phyloP scores from a whole-genome alignment of 805 yeast genomes.

The Myxozyma udenii region DNA sequence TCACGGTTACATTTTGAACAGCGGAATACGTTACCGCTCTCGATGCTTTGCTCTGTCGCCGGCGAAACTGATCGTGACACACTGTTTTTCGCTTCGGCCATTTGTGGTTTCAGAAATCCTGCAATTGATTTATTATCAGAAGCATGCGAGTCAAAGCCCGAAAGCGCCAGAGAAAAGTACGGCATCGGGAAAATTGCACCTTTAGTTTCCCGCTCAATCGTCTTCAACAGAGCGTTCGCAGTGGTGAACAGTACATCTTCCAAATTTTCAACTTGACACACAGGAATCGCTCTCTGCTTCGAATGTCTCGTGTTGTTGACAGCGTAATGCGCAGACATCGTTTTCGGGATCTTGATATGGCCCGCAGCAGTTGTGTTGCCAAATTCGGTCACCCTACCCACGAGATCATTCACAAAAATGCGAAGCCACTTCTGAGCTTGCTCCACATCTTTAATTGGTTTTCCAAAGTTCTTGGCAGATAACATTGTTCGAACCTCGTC shows the following conservation, averaged over 20 bases:
- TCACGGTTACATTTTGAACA: conserved; percentile 37
- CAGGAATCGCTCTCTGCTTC: conserved; percentile 32
- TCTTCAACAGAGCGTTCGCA: conserved; percentile 32
- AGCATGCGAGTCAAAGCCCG: conserved; percentile 16
- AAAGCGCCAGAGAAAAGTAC: conserved; percentile 15
- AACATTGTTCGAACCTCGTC: conserved; percentile 80
- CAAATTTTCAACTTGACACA: conserved; percentile 7
- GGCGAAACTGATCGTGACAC: not conserved
- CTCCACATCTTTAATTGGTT: conserved; percentile 48
- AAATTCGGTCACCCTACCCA: conserved; percentile 65
- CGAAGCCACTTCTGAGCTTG: conserved; percentile 76
- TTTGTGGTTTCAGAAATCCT: conserved; percentile 6
- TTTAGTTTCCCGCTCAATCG: conserved; percentile 10
- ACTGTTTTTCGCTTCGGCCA: not conserved
- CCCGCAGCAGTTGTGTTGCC: conserved; percentile 1
- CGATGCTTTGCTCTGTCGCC: not conserved
- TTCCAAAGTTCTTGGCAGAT: conserved; percentile 74
- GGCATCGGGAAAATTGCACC: conserved; percentile 18
- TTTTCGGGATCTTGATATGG: conserved; percentile 54
- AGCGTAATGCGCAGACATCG: conserved; percentile 40
- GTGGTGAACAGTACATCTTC: conserved; percentile 8
- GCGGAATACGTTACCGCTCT: not conserved
- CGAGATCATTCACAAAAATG: conserved; percentile 77
- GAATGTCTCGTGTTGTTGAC: conserved; percentile 55
- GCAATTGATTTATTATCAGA: conserved; percentile 13